phyloP scores from a whole-genome alignment of 139 green algal species.

The Chlorokybus atmophyticus region DNA sequence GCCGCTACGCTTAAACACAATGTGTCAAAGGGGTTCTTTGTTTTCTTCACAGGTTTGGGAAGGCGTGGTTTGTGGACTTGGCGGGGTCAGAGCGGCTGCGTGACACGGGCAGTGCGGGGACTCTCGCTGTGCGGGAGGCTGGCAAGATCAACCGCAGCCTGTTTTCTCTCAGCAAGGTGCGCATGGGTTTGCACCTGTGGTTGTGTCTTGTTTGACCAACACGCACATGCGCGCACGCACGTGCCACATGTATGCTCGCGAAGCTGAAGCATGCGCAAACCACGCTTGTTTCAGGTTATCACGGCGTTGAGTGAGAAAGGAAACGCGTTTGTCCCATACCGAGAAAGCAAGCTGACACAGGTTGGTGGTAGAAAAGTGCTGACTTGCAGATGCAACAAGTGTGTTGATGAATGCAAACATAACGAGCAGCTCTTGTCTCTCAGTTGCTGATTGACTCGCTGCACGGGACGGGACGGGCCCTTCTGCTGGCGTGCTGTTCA shows the following conservation, averaged over 20 bases:
- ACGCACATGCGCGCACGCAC: neutral
- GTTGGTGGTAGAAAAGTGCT: too few relatives aligned
- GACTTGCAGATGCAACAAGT: too few relatives aligned
- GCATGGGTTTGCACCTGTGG: neutral
- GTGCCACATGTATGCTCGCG: neutral
- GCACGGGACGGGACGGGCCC: too few relatives aligned
- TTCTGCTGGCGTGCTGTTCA: too few relatives aligned
- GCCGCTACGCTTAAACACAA: conserved; percentile 6
- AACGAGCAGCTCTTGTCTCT: too few relatives aligned
- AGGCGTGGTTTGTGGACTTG: conserved; percentile 49
- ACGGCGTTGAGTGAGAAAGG: conserved; percentile 22
- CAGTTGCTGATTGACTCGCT: too few relatives aligned
- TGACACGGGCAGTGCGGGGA: conserved; percentile 38
- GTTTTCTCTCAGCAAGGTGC: conserved; percentile 45
- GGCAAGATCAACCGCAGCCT: conserved; percentile 50
- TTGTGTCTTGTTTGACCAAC: neutral
- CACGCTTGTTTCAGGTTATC: conserved; percentile 35
- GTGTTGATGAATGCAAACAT: too few relatives aligned
- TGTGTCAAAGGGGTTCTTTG: neutral
- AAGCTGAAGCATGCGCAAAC: too few relatives aligned
- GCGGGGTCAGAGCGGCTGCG: conserved; percentile 52
- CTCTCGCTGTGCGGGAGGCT: conserved; percentile 37
- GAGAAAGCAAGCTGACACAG: conserved; percentile 41
- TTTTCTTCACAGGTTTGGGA: conserved; percentile 30
- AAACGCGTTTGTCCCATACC: conserved; percentile 20